Base-by-base conservation (phyloP, 192 early-diverging fungal genomes). In the Glomus cerebriforme region DNA sequence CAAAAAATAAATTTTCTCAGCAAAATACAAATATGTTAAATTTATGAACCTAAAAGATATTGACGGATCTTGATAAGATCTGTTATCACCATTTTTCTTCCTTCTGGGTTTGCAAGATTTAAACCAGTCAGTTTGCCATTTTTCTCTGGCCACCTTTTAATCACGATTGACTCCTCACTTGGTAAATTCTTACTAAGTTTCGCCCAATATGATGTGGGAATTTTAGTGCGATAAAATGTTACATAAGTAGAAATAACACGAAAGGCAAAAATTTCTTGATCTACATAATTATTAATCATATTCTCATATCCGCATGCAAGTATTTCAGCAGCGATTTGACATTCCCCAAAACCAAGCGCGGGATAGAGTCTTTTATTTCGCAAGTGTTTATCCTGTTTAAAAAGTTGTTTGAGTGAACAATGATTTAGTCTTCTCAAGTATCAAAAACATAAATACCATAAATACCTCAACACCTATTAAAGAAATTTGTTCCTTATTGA, bases 201-300 rank as follows among this genome's bases (percentile, higher is more conserved):
- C 10, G 0, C 0, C 15, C 47, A 49, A 49, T 49, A 49, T 17
- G 10, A 2, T 27, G 32, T 22, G 2, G 66, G 66, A 68, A 68
- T 68, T 24, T n/a, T 2, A n/a, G 66, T 15, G 13, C 13, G 0
- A 34, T 68, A 73, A 31, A 73, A 73, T 2, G 47, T 73, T 22
- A 73, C 68, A 70, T 70, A 70, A 2, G 68, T 70, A 12, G 35
- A 70, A n/a, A 70, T 70, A 7, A 70, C 37, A 70, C 68, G 68
- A 17, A 70, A 7, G 31, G 35, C 35, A 32, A 70, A 70, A 29
- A 70, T 37, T 29, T 29, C 31, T 32, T 70, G 37, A 70, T 70
- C 31, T 7, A 17, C 31, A 70, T 13, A 8, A 24, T 29, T 13
- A 0, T 70, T 7, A 32, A 10, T 2, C 7, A n/a, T 37, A 70